These are phyloP conservation scores for Aspergillus conjunctus DNA, from an alignment of 495 filamentous ascomycete species.

Conservation along the genomic window DNA sequence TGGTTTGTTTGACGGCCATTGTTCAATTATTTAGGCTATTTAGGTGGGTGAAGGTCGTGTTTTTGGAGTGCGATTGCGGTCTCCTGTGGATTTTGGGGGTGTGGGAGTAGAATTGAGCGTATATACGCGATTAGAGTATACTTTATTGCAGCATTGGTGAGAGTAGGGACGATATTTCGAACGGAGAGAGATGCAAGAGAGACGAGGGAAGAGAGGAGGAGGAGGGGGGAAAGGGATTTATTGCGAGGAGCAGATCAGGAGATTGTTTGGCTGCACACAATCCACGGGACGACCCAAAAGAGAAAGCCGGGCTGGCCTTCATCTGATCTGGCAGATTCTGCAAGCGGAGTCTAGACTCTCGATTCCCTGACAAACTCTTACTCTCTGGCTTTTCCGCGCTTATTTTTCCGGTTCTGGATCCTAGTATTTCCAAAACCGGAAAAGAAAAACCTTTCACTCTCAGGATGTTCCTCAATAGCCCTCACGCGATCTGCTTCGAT, in stretches of 20 bases:
- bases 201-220: background rate
- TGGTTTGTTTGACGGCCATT: constrained; percentile 25
- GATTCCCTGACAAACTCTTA: background rate
- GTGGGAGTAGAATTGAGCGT: background rate
- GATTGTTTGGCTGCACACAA: background rate
- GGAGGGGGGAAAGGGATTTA: constrained; percentile 2
- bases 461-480: no score
- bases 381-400: background rate
- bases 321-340: constrained; percentile 32
- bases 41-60: background rate
- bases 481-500: no score
- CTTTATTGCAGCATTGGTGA: constrained; percentile 4
- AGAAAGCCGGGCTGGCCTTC: constrained; percentile 28
- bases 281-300: constrained; percentile 25
- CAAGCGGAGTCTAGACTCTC: constrained; percentile 31
- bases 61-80: background rate
- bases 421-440: no score
- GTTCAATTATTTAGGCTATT: constrained; percentile 6
- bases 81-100: background rate
- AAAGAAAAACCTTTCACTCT: no score
- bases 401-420: constrained; percentile 2
- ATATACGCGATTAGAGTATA: background rate
- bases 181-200: background rate
- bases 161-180: background rate
- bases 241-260: background rate